Percentiles rank a stretch among this genome's conserved stretches.
These are phyloP conservation scores for Malassezia nana DNA, from an alignment of 1,284 basidiomycete species.

Conservation along the genomic window DNA sequence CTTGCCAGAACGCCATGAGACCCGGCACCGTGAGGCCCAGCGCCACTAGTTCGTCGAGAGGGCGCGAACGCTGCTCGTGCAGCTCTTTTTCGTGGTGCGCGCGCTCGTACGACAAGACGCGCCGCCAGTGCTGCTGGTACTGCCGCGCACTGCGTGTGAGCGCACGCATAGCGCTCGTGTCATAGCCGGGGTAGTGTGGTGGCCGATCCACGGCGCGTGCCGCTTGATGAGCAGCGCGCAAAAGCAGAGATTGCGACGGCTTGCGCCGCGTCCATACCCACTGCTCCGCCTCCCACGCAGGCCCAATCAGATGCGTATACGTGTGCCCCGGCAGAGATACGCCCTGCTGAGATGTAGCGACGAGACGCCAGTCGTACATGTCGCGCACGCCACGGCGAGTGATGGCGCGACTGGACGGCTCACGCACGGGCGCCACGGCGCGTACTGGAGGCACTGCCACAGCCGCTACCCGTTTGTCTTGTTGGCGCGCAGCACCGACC, in stretches of 20 bases:
- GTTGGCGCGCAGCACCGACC: background rate
- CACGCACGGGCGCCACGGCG: background rate
- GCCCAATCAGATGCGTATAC: conserved; percentile 1
- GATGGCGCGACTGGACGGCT: background rate
- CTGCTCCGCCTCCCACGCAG: background rate
- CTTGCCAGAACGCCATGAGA: conserved; percentile 40
- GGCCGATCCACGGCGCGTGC: background rate
- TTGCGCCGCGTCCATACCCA: conserved; percentile 8
- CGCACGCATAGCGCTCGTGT: background rate
- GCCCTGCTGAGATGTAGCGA: conserved; percentile 13
- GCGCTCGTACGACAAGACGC: conserved; percentile 27
- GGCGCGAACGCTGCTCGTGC: conserved; percentile 25
- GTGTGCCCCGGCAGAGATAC: conserved; percentile 7
- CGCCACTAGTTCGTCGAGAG: conserved; percentile 25
- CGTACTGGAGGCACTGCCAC: background rate
- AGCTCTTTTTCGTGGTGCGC: conserved; percentile 25
- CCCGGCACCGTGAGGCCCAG: conserved; percentile 33
- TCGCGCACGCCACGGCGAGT: conserved; percentile 14
- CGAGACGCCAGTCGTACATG: conserved; percentile 14
- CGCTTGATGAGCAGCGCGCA: conserved; percentile 7
- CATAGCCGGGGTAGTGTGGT: background rate
- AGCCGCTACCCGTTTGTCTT: background rate
- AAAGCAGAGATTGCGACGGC: conserved; percentile 8
- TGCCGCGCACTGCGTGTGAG: conserved; percentile 2
- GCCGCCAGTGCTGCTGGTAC: conserved; percentile 28